phyloP scores from a whole-genome alignment of 2,329 filamentous ascomycete genomes.

The Parascedosporium putredinis region DNA sequence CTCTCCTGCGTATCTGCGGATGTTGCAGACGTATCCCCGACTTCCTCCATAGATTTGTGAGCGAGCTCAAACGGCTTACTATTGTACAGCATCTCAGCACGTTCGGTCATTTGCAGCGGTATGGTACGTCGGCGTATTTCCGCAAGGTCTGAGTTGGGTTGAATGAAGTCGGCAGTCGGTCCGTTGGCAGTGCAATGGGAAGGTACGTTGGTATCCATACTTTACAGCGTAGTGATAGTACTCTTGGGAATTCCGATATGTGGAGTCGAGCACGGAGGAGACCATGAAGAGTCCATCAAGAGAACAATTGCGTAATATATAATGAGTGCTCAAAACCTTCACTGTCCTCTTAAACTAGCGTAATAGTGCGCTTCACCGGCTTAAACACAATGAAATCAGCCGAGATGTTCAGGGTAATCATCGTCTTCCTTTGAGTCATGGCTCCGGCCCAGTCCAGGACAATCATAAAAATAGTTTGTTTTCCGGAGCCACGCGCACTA shows the following conservation, averaged over 20 bases:
- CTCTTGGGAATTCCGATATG: constrained; percentile 78
- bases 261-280: constrained; percentile 76
- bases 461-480: no score
- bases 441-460: no score
- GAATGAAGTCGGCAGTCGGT: constrained; percentile 40
- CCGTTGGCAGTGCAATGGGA: constrained; percentile 69
- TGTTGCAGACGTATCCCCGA: constrained; percentile 56
- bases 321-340: no score
- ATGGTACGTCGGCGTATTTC: constrained; percentile 51
- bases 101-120: constrained; percentile 41
- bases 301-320: no score
- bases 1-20: constrained; percentile 40
- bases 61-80: constrained; percentile 60
- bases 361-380: no score
- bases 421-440: no score
- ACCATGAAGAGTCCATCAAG: no score
- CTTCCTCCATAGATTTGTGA: constrained; percentile 57
- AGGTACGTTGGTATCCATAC: no score
- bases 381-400: no score
- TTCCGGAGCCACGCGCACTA: no score
- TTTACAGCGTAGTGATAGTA: constrained; percentile 64
- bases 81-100: constrained; percentile 63
- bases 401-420: no score
- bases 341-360: no score
- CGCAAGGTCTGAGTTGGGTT: constrained; percentile 43